Percentiles rank a stretch among this genome's conserved stretches.
These are phyloP conservation scores for Cryphonectria nitschkei DNA, from an alignment of 2,329 filamentous ascomycete genomes.

Conservation along the genomic window DNA sequence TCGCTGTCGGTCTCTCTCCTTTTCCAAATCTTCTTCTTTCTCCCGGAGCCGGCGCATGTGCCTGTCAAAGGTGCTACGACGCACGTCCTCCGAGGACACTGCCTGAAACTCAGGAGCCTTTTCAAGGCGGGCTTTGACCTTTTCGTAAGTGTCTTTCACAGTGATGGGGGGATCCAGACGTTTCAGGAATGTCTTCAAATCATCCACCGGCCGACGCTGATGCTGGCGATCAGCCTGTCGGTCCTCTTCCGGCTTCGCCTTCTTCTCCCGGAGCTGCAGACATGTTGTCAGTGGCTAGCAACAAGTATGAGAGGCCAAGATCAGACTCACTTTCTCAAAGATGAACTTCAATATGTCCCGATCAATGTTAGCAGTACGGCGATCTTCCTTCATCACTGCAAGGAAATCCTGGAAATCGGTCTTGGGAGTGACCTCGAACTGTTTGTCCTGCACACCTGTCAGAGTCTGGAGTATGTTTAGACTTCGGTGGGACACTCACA, in stretches of 20 bases:
- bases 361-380: constrained; percentile 85
- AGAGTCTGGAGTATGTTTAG: constrained; percentile 37
- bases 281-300: constrained; percentile 32
- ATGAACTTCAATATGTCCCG: constrained; percentile 78
- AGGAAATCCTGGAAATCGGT: constrained; percentile 90
- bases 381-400: constrained; percentile 80
- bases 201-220: constrained; percentile 79
- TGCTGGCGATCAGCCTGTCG: constrained; percentile 80
- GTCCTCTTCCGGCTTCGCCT: constrained; percentile 79
- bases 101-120: constrained; percentile 84
- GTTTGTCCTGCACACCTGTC: constrained; percentile 70
- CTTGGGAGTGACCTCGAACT: constrained; percentile 84
- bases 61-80: constrained; percentile 87
- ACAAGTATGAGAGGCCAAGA: not conserved
- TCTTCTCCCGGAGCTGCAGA: constrained; percentile 79
- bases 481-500: constrained; percentile 55
- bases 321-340: constrained; percentile 71
- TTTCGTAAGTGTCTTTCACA: constrained; percentile 82
- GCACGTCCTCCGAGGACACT: constrained; percentile 79
- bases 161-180: constrained; percentile 84
- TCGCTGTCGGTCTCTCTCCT: constrained; percentile 59
- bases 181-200: constrained; percentile 84
- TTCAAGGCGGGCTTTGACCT: constrained; percentile 77
- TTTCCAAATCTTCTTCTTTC: constrained; percentile 82
- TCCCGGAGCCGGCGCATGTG: constrained; percentile 88